Evolutionary conservation across 2,329 filamentous ascomycete genomes (phyloP).

Genomic region (Lachnellula hyalina): DNA sequence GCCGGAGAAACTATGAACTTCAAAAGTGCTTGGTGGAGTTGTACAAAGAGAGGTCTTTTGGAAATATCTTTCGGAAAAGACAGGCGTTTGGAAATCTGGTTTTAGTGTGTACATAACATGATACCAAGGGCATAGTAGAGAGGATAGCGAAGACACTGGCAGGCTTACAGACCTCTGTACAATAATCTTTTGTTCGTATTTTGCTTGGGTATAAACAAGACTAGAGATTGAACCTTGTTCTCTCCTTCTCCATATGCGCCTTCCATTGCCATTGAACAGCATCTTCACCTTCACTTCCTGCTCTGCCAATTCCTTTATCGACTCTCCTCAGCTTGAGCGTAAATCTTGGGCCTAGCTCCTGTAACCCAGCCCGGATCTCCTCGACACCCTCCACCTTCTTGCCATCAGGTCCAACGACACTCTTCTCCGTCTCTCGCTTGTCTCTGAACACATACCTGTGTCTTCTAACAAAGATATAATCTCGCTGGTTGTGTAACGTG

Average conservation of each 20-base stretch:
- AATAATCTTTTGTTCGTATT: not conserved
- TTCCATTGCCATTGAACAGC: slow-evolving; percentile 84
- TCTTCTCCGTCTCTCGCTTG: slow-evolving; percentile 81
- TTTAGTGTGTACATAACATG: not conserved
- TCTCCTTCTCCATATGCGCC: slow-evolving; percentile 85
- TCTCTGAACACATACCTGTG: slow-evolving; percentile 93
- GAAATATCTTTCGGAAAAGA: not conserved
- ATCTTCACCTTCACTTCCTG: slow-evolving; percentile 51
- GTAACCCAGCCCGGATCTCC: slow-evolving; percentile 77
- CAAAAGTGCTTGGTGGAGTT: too few species aligned
- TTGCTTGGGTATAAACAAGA: not conserved
- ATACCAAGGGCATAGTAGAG: not conserved
- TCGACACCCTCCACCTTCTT: slow-evolving; percentile 81
- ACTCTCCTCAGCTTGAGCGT: slow-evolving; percentile 85
- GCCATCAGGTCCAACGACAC: slow-evolving; percentile 74
- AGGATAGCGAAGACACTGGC: too few species aligned
- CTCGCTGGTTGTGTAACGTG: slow-evolving; percentile 89
- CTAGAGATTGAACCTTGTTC: slow-evolving; percentile 91
- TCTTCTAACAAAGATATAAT: slow-evolving; percentile 89
- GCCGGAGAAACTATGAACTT: not conserved
- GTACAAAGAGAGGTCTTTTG: not conserved
- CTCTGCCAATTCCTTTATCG: slow-evolving; percentile 76
- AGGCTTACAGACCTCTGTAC: not conserved
- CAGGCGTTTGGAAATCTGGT: not conserved
- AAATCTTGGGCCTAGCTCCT: slow-evolving; percentile 81